A percentile compares a stretch with the other conserved stretches of the same genome.
phyloP scores from a whole-genome alignment of 805 yeast species.

The Maudiozyma serrabonitensis region DNA sequence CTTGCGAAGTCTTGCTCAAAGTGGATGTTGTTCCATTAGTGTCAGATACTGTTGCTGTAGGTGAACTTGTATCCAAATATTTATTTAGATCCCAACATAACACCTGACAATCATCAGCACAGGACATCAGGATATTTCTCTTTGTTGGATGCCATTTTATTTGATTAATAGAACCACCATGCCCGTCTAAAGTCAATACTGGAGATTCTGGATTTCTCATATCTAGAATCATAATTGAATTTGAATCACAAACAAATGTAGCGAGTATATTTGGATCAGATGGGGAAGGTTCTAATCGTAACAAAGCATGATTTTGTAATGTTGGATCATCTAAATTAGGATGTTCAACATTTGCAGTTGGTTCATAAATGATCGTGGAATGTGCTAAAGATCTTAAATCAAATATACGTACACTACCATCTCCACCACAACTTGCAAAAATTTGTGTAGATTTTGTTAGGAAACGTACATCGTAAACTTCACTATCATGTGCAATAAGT shows the following conservation, averaged over 20 bases:
- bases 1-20: background rate
- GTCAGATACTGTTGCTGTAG: background rate
- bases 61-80: constrained; percentile 7
- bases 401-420: constrained; percentile 88
- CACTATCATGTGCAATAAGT: constrained; percentile 91
- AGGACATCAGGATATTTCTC: constrained; percentile 44
- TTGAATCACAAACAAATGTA: constrained; percentile 64
- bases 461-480: constrained; percentile 87
- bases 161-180: constrained; percentile 56
- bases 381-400: constrained; percentile 85
- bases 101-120: constrained; percentile 69
- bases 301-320: constrained; percentile 43
- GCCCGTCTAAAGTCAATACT: constrained; percentile 57
- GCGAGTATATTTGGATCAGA: constrained; percentile 78
- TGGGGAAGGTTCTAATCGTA: constrained; percentile 70
- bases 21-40: background rate
- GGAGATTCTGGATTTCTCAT: constrained; percentile 85
- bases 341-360: constrained; percentile 27
- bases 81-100: constrained; percentile 53
- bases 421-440: constrained; percentile 90
- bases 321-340: constrained; percentile 1
- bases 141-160: constrained; percentile 78
- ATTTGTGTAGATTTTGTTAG: constrained; percentile 57
- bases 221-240: constrained; percentile 61
- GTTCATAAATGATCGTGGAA: constrained; percentile 89